Conservation (phyloP, 352 stramenopile genomes). For the Phytopythium chamaehyphon region DNA sequence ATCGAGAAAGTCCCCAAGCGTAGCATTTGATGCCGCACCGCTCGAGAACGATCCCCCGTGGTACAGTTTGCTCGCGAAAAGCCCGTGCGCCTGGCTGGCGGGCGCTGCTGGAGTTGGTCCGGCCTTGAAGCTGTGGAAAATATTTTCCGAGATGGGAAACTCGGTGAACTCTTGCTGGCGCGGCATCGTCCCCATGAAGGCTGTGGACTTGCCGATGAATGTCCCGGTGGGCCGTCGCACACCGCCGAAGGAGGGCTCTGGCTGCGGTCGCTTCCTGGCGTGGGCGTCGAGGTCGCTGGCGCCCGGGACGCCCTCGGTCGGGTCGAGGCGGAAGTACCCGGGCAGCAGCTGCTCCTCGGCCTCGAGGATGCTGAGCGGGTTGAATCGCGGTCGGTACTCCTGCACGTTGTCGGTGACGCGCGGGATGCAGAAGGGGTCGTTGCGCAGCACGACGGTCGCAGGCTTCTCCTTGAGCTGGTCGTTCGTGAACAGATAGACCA, state of each 20-base stretch:
- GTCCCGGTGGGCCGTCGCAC: slow-evolving; percentile 3
- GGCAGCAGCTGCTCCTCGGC: slow-evolving; percentile 68
- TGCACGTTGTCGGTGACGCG: slow-evolving; percentile 66
- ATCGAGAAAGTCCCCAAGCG: neutral
- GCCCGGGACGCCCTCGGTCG: slow-evolving; percentile 20
- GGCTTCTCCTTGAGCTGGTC: slow-evolving; percentile 57
- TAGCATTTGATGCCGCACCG: neutral
- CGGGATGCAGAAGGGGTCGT: slow-evolving; percentile 70
- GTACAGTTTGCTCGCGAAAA: slow-evolving; percentile 5
- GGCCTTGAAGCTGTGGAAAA: slow-evolving; percentile 39
- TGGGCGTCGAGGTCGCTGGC: neutral
- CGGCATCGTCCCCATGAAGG: slow-evolving; percentile 60
- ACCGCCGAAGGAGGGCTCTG: neutral
- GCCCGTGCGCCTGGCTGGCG: slow-evolving; percentile 5
- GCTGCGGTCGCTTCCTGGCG: neutral
- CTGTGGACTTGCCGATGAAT: slow-evolving; percentile 32
- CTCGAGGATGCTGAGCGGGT: slow-evolving; percentile 66
- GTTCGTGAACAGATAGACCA: slow-evolving; percentile 63
- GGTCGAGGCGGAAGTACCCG: slow-evolving; percentile 56
- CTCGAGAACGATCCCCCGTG: neutral
- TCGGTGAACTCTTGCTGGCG: slow-evolving; percentile 47
- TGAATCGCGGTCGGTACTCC: slow-evolving; percentile 65
- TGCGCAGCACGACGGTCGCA: slow-evolving; percentile 39
- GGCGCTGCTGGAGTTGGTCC: slow-evolving; percentile 9
- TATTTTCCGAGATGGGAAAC: slow-evolving; percentile 43